Evolutionary conservation across 2,329 filamentous ascomycete species (phyloP).

Genomic region (Diaporthe capsici): DNA sequence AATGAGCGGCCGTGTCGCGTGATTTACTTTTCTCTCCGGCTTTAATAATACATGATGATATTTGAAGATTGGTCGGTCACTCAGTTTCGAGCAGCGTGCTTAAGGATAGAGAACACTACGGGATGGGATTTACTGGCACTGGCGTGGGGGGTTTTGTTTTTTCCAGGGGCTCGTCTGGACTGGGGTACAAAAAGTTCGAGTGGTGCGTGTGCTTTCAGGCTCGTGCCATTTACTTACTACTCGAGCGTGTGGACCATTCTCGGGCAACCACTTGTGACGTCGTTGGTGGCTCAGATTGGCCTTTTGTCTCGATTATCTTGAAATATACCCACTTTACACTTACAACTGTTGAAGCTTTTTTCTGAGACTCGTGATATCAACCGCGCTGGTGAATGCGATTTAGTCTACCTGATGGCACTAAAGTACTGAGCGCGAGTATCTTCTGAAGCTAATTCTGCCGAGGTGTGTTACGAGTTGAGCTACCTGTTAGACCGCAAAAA

Average conservation of each 20-base stretch:
- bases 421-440: background rate
- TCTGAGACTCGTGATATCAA: background rate
- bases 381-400: background rate
- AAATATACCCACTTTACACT: conserved; percentile 32
- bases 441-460: too few relatives aligned
- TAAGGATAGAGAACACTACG: conserved; percentile 25
- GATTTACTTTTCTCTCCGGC: background rate
- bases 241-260: background rate
- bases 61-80: background rate
- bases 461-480: background rate
- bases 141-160: background rate
- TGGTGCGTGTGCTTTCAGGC: conserved; percentile 11
- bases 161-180: background rate
- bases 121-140: conserved; percentile 19
- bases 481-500: too few relatives aligned
- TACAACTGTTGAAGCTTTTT: background rate
- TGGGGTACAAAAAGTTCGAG: conserved; percentile 31
- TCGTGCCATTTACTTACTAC: background rate
- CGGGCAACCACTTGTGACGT: conserved; percentile 3
- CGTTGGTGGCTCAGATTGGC: background rate
- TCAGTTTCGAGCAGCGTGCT: conserved; percentile 13
- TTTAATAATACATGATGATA: conserved; percentile 17
- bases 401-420: background rate
- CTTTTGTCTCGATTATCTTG: background rate
- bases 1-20: conserved; percentile 10